Percentiles rank a stretch among this genome's conserved stretches.
Evolutionary conservation across 148 eudicot genomes (phyloP).

Genomic region (Camellia japonica): DNA sequence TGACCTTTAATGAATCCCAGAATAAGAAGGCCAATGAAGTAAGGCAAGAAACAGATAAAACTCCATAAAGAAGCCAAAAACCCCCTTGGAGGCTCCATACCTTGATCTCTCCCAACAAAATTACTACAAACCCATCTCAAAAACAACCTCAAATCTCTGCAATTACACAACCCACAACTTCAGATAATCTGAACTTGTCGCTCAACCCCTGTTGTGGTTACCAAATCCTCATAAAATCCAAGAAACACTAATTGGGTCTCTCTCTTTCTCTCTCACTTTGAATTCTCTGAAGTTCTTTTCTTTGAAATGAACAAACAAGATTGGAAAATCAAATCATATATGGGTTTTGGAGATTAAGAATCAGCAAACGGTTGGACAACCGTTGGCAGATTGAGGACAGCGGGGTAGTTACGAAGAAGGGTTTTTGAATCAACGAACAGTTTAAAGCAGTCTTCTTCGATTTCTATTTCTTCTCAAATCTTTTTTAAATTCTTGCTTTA

Average conservation of each 20-base stretch:
- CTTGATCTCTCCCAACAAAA: conserved; percentile 8
- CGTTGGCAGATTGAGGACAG: neutral
- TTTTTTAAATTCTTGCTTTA: too few species aligned
- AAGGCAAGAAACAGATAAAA: conserved; percentile 77
- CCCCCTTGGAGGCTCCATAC: conserved; percentile 86
- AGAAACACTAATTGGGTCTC: neutral
- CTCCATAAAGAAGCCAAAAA: conserved; percentile 65
- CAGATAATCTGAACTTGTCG: neutral
- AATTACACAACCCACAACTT: neutral
- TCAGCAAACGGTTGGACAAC: conserved; percentile 20
- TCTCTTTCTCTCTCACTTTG: conserved; percentile 1
- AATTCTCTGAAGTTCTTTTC: neutral
- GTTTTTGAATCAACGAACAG: neutral
- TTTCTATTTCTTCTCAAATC: neutral
- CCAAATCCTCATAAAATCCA: neutral
- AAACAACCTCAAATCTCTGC: conserved; percentile 9
- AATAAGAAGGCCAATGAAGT: conserved; percentile 79
- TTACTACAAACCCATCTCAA: conserved; percentile 9
- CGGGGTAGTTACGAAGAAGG: neutral
- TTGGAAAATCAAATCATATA: neutral
- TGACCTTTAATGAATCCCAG: conserved; percentile 85
- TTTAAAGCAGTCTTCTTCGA: neutral
- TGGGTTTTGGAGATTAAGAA: neutral
- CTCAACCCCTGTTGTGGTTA: neutral
- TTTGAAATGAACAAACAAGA: neutral